These are phyloP conservation scores for Mucor irregularis DNA, from an alignment of 371 early-diverging fungal species.

Conservation along the genomic window DNA sequence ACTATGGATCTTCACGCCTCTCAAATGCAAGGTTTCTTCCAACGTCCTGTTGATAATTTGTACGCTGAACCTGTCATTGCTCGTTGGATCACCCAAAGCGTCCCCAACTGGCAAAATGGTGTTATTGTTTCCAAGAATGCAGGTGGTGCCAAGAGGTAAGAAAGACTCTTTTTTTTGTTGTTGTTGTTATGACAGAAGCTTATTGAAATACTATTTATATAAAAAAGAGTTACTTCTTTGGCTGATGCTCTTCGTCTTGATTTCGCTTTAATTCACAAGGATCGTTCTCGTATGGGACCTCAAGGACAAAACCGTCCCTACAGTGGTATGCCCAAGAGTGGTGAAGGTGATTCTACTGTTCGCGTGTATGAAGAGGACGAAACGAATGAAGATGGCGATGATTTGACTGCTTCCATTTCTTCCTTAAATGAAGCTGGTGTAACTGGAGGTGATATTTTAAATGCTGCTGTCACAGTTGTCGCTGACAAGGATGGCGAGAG, in stretches of 20 bases:
- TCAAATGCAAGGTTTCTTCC: conserved; percentile 97
- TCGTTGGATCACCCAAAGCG: conserved; percentile 85
- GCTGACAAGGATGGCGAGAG: conserved; percentile 56
- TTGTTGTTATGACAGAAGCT: too few species aligned
- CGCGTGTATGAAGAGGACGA: conserved; percentile 46
- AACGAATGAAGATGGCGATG: conserved; percentile 24
- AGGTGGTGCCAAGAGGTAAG: conserved; percentile 97
- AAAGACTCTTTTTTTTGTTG: too few species aligned
- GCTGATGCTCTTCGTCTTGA: conserved; percentile 93
- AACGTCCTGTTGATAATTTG: conserved; percentile 93
- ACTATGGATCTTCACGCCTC: conserved; percentile 94
- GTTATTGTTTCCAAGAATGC: conserved; percentile 96
- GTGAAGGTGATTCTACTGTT: conserved; percentile 36
- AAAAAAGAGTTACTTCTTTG: conserved; percentile 84
- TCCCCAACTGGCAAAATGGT: conserved; percentile 74
- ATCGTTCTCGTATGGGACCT: conserved; percentile 66
- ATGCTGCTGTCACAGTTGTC: conserved; percentile 53
- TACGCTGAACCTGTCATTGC: conserved; percentile 92
- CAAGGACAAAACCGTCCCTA: conserved; percentile 57
- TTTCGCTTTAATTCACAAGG: conserved; percentile 96
- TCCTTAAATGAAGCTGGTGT: conserved; percentile 43
- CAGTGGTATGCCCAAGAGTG: conserved; percentile 51
- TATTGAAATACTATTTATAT: background rate
- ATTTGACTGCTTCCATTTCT: conserved; percentile 46
- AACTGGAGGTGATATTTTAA: conserved; percentile 42